These are phyloP conservation scores for Talaromyces ruber DNA, from an alignment of 495 filamentous ascomycete genomes.

Conservation along the genomic window DNA sequence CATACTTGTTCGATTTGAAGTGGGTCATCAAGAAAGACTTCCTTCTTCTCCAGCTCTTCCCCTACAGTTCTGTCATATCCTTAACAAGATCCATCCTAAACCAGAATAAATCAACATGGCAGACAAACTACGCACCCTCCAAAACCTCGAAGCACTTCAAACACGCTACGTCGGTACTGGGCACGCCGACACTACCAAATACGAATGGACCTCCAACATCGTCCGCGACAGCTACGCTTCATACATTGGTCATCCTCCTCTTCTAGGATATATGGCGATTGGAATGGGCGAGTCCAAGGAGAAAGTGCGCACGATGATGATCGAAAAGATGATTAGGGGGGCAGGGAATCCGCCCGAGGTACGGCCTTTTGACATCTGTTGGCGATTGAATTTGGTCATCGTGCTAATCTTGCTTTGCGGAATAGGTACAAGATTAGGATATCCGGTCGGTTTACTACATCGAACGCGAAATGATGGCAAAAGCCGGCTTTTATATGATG, in stretches of 20 bases:
- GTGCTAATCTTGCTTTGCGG: not conserved
- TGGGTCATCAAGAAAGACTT: too few species aligned
- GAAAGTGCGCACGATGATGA: constrained; percentile 66
- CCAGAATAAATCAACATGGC: constrained; percentile 45
- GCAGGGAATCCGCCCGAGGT: constrained; percentile 74
- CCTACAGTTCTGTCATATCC: not conserved
- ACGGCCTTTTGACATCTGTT: not conserved
- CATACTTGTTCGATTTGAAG: not conserved
- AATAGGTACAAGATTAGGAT: not conserved
- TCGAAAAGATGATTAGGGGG: constrained; percentile 91
- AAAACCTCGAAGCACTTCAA: constrained; percentile 94
- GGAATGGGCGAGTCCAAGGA: constrained; percentile 79
- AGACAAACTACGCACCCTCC: constrained; percentile 94
- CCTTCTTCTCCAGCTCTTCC: not conserved
- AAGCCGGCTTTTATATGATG: not conserved
- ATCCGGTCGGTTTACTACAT: not conserved
- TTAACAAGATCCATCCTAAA: not conserved
- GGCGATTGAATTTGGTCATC: not conserved
- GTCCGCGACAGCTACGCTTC: constrained; percentile 74
- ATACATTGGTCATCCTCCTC: constrained; percentile 81
- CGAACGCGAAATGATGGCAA: not conserved
- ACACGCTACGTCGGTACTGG: constrained; percentile 91
- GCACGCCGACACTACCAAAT: constrained; percentile 95
- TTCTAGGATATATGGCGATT: constrained; percentile 82
- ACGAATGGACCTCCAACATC: constrained; percentile 92